These are phyloP conservation scores for Hanseniaspora occidentalis DNA, from an alignment of 805 yeast genomes.

Conservation along the genomic window DNA sequence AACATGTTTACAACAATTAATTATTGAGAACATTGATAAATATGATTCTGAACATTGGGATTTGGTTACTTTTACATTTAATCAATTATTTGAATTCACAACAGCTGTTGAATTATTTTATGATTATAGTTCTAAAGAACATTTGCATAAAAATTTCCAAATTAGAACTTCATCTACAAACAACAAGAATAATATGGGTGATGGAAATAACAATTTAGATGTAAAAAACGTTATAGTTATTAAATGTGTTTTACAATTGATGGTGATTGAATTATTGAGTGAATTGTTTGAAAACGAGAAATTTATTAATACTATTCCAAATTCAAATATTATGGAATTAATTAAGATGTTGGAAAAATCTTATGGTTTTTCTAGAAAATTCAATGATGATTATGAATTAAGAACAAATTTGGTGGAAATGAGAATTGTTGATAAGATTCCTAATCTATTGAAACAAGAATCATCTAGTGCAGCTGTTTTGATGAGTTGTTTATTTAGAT, in stretches of 20 bases:
- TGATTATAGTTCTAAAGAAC: constrained; percentile 6
- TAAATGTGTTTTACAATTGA: constrained; percentile 79
- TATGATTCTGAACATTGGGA: constrained; percentile 66
- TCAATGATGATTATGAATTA: constrained; percentile 80
- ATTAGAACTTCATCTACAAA: no score
- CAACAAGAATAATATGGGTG: constrained; percentile 8
- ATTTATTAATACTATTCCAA: constrained; percentile 62
- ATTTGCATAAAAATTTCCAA: no score
- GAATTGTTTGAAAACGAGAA: constrained; percentile 63
- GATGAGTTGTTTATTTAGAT: constrained; percentile 64
- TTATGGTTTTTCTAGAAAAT: constrained; percentile 71
- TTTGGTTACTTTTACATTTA: constrained; percentile 51
- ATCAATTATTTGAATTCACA: constrained; percentile 61
- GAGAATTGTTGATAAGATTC: constrained; percentile 83
- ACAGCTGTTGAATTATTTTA: constrained; percentile 78
- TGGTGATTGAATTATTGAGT: constrained; percentile 75
- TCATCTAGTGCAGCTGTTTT: constrained; percentile 81
- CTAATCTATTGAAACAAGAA: constrained; percentile 86
- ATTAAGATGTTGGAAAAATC: constrained; percentile 50
- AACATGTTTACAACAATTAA: constrained; percentile 69
- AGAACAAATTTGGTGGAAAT: constrained; percentile 85
- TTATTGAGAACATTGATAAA: constrained; percentile 58
- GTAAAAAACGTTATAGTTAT: constrained; percentile 72
- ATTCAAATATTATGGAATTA: constrained; percentile 32
- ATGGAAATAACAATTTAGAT: constrained; percentile 27